phyloP scores from a whole-genome alignment of 805 yeast species.

The Cyberlindnera misumaiensis region DNA sequence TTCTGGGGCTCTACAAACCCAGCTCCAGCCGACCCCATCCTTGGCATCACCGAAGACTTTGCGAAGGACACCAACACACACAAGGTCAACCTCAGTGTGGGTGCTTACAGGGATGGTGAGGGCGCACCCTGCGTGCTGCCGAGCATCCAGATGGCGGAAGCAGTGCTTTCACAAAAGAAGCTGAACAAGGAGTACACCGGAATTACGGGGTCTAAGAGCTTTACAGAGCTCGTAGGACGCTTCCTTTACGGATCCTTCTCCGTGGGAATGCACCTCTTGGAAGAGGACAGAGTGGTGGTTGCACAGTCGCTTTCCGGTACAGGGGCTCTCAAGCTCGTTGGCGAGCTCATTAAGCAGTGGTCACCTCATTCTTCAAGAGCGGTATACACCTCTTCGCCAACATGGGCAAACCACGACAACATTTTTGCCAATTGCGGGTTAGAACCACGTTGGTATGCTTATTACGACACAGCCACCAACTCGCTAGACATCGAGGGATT shows the following conservation, averaged over 20 bases:
- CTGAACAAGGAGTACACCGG: constrained; percentile 82
- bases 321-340: constrained; percentile 84
- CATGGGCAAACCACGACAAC: constrained; percentile 92
- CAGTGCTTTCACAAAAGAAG: constrained; percentile 19
- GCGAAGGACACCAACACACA: constrained; percentile 53
- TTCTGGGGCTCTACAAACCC: constrained; percentile 13
- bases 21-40: constrained; percentile 84
- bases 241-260: constrained; percentile 66
- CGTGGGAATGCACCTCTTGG: constrained; percentile 47
- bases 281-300: constrained; percentile 60
- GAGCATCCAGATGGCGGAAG: constrained; percentile 56
- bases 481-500: constrained; percentile 60
- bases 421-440: constrained; percentile 74
- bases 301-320: constrained; percentile 93
- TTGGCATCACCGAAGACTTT: constrained; percentile 73
- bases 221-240: constrained; percentile 57
- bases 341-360: constrained; percentile 65
- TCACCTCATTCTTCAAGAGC: constrained; percentile 31
- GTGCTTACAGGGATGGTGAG: constrained; percentile 82
- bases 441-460: constrained; percentile 53
- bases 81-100: constrained; percentile 45
- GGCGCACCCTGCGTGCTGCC: constrained; percentile 87
- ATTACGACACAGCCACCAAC: constrained; percentile 59
- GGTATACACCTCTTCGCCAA: constrained; percentile 75
- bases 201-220: constrained; percentile 70